Base-by-base conservation (phyloP, 1,284 basidiomycete genomes). In the Trichosporon coremiiforme region DNA sequence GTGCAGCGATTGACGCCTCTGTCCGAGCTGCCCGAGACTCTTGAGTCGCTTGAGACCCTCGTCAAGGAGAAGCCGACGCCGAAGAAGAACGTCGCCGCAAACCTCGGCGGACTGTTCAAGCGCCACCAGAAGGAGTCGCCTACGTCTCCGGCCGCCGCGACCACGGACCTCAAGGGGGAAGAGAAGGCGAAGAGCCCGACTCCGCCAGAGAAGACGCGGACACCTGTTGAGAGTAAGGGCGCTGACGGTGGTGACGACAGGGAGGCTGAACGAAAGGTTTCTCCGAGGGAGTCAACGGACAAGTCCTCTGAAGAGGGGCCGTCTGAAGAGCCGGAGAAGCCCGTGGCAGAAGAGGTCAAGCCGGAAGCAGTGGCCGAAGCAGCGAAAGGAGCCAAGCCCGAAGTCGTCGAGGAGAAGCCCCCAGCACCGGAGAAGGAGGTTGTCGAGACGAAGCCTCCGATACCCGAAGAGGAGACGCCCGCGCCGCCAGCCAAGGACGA, bases 1-100 rank as follows among this genome's bases (percentile, higher is more conserved):
- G 88, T 91, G 73, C 86, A 89, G 75, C 90, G 90, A 75, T 85
- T 95, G 25, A 88, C 89, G 2, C 87, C 85, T 3, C 86, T 95
- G 10, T 91, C 79, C 3, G 79, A 81, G 45, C 71, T 75, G 87
- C 84, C 89, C 88, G 73, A 88, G 90, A 86, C 87, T 2, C 89
- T 90, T 12, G 86, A 86, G 7, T 75, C 75, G 87, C 87, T 95
- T 12, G 91, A 93, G 80, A 92, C 88, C 9, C 88, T 95, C 65
- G 89, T 95, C 67, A 85, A 87, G 64, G 92, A 94, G 80, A 93
- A 94, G 79, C 77, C 78, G 0, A 75, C 76, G 0, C 84, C 83
- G 0, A 73, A 79, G 17, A 76, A 77, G 60, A 74, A 78, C n/a
- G 77, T 83, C 55, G 75, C 73, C 1, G 73, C 73, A 36, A 73